A percentile compares a stretch with the other conserved stretches of the same genome.
Evolutionary conservation across 176 grass and related monocot genomes (phyloP).

Genomic region (Elymus sibiricus): DNA sequence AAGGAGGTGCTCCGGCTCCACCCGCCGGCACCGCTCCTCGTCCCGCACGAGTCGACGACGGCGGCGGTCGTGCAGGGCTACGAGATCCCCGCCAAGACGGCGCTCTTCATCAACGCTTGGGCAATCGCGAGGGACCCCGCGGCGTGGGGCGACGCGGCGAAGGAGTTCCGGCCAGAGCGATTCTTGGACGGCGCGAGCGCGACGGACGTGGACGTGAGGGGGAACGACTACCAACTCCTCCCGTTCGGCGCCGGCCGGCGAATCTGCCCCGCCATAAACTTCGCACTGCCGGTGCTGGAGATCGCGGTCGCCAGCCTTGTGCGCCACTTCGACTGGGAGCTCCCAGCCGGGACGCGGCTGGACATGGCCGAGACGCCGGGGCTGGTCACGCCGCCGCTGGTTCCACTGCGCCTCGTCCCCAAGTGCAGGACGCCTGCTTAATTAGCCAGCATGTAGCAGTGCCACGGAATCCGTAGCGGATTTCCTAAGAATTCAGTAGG

Average conservation of each 20-base stretch:
- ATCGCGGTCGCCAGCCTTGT: conserved; percentile 46
- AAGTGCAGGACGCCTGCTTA: background rate
- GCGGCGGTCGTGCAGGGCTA: conserved; percentile 33
- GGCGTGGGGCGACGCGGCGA: conserved; percentile 45
- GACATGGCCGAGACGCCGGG: background rate
- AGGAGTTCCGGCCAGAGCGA: conserved; percentile 64
- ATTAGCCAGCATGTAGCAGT: background rate
- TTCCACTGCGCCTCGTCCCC: conserved; percentile 34
- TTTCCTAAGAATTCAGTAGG: too few species aligned
- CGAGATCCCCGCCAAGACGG: conserved; percentile 39
- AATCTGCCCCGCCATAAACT: conserved; percentile 44
- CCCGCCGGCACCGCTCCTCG: conserved; percentile 43
- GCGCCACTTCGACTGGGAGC: conserved; percentile 54
- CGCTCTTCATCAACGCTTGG: conserved; percentile 61
- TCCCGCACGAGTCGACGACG: conserved; percentile 43
- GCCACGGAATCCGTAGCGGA: too few species aligned
- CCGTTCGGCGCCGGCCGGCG: conserved; percentile 61
- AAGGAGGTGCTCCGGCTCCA: conserved; percentile 65
- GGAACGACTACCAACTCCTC: conserved; percentile 47
- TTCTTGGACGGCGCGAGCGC: conserved; percentile 26
- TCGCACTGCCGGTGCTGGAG: conserved; percentile 36
- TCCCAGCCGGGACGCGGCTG: conserved; percentile 10
- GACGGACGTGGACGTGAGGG: conserved; percentile 37
- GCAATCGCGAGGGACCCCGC: conserved; percentile 53
- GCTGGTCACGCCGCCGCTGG: conserved; percentile 22